phyloP scores from a whole-genome alignment of 1,139 yeast genomes.

The Geotrichum carabidarum region DNA sequence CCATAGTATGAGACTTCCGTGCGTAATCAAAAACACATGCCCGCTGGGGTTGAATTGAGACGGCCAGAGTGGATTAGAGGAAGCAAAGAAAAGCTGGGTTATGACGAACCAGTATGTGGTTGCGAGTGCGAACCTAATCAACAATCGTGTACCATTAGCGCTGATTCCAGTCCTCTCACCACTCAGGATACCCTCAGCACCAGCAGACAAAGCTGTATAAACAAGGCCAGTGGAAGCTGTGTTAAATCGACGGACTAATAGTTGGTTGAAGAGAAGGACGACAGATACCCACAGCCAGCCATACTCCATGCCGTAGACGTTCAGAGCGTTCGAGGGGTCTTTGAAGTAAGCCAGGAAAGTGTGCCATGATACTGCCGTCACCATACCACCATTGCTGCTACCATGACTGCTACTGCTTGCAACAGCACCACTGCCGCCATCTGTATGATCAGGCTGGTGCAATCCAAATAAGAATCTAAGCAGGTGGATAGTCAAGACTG shows the following conservation, averaged over 20 bases:
- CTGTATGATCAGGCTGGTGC: too few relatives aligned
- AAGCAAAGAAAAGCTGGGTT: slow-evolving; percentile 65
- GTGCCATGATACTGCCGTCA: too few relatives aligned
- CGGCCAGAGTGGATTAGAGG: slow-evolving; percentile 45
- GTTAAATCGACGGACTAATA: too few relatives aligned
- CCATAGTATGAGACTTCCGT: slow-evolving; percentile 64
- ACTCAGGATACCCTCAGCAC: too few relatives aligned
- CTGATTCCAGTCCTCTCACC: too few relatives aligned
- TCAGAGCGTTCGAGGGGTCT: not conserved
- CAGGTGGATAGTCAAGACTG: not conserved
- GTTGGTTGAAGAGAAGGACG: not conserved
- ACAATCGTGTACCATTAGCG: too few relatives aligned
- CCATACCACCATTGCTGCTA: too few relatives aligned
- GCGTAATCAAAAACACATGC: slow-evolving; percentile 74
- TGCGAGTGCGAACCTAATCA: slow-evolving; percentile 42
- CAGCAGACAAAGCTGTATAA: too few relatives aligned
- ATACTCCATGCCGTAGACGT: not conserved
- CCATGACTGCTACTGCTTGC: not conserved
- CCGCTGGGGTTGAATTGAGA: slow-evolving; percentile 98
- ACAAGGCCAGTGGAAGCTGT: too few relatives aligned
- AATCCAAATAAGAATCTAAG: too few relatives aligned
- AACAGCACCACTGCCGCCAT: not conserved
- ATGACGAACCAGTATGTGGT: slow-evolving; percentile 75
- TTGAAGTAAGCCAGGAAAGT: not conserved
- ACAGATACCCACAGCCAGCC: not conserved